Evolutionary conservation across 2,329 filamentous ascomycete genomes (phyloP).

Genomic region (Mariannaea sp.): DNA sequence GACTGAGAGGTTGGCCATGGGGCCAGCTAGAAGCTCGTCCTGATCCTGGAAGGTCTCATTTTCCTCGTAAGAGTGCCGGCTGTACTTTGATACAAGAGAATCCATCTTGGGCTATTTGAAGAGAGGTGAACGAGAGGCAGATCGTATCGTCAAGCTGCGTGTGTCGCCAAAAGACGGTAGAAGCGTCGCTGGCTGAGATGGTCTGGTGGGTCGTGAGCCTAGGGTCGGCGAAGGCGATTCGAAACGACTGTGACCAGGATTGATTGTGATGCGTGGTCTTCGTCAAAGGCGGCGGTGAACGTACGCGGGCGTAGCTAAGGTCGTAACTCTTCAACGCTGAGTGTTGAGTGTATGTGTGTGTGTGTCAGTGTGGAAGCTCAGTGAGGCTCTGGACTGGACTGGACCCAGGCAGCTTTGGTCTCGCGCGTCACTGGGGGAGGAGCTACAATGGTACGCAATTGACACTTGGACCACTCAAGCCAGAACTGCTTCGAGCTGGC

Average conservation of each 20-base stretch:
- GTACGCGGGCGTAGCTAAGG: not conserved
- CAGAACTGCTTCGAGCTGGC: constrained; percentile 30
- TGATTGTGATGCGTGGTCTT: not conserved
- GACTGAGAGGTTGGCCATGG: constrained; percentile 77
- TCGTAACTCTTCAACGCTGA: not conserved
- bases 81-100: constrained; percentile 90
- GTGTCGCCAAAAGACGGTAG: constrained; percentile 7
- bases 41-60: constrained; percentile 74
- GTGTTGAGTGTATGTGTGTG: not conserved
- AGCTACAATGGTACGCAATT: constrained; percentile 1
- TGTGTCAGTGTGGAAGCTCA: constrained; percentile 17
- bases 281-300: not conserved
- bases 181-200: not conserved
- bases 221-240: not conserved
- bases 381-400: constrained; percentile 36
- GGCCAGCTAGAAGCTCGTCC: constrained; percentile 74
- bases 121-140: not conserved
- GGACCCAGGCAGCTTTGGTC: constrained; percentile 51
- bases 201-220: not conserved
- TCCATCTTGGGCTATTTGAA: constrained; percentile 67
- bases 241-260: not conserved
- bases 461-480: not conserved
- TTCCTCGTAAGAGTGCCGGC: constrained; percentile 72
- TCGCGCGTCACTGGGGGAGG: constrained; percentile 48
- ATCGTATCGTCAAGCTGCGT: not conserved